Evolutionary conservation across 2,329 filamentous ascomycete species (phyloP).

Genomic region (Tetracladium maxilliforme): DNA sequence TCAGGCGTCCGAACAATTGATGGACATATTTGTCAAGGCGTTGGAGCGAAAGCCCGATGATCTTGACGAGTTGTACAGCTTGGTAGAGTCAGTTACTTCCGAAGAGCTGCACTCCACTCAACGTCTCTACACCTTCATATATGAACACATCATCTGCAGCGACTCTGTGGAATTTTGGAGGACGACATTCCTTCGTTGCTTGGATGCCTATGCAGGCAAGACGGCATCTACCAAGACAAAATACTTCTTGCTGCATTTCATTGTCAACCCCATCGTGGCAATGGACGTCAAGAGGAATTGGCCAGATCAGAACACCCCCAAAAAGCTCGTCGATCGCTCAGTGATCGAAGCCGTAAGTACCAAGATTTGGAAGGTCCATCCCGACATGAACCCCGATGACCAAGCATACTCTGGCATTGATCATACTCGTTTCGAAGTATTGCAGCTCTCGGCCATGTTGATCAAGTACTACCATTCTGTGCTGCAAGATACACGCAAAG

Average conservation of each 20-base stretch:
- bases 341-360: constrained; percentile 84
- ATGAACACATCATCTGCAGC: constrained; percentile 68
- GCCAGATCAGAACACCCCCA: constrained; percentile 37
- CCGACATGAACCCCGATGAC: constrained; percentile 72
- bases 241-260: constrained; percentile 77
- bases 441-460: constrained; percentile 87
- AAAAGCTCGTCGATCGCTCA: constrained; percentile 63
- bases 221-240: constrained; percentile 78
- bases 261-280: constrained; percentile 91
- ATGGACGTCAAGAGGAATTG: constrained; percentile 89
- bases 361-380: constrained; percentile 85
- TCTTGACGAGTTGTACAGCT: constrained; percentile 67
- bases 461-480: constrained; percentile 88
- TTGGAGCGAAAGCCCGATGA: constrained; percentile 62
- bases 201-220: constrained; percentile 75
- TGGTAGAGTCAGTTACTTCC: constrained; percentile 72
- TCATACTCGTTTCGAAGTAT: constrained; percentile 86
- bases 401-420: constrained; percentile 75
- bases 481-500: constrained; percentile 83
- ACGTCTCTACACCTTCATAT: constrained; percentile 68
- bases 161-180: constrained; percentile 79
- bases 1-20: constrained; percentile 78
- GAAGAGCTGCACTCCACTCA: constrained; percentile 71
- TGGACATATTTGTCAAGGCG: constrained; percentile 71
- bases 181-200: constrained; percentile 65